These are phyloP conservation scores for Taphrina confusa DNA, from an alignment of 1,139 yeast genomes.

Conservation along the genomic window DNA sequence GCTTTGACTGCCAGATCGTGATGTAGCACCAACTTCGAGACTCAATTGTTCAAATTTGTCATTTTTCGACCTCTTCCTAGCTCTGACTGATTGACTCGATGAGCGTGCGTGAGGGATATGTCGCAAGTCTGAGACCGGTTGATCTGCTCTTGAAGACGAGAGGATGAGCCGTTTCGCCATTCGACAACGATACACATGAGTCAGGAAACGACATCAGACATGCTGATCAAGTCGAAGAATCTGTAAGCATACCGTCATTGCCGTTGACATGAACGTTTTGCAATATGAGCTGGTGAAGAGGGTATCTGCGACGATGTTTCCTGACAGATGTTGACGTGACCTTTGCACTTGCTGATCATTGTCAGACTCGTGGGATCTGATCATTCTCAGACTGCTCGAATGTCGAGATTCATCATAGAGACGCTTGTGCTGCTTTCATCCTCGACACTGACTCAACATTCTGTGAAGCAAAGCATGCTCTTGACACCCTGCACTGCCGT, in stretches of 20 bases:
- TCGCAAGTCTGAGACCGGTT: not conserved
- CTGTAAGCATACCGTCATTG: not conserved
- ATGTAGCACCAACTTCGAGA: not conserved
- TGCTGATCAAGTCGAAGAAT: not conserved
- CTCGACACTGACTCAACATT: not conserved
- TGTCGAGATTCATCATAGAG: not conserved
- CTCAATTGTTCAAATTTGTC: not conserved
- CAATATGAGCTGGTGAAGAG: no score
- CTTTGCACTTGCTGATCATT: no score
- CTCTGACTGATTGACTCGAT: not conserved
- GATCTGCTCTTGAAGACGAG: not conserved
- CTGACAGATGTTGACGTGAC: no score
- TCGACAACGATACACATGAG: not conserved
- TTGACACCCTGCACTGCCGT: not conserved
- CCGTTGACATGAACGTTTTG: not conserved
- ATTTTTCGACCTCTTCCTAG: not conserved
- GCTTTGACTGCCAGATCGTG: no score
- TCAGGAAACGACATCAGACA: no score
- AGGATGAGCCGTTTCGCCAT: not conserved
- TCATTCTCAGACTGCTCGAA: not conserved
- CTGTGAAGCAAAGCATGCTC: not conserved
- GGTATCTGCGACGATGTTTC: no score
- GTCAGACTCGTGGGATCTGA: no score
- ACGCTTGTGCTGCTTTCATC: not conserved
- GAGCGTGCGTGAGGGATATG: conserved; percentile 1